phyloP scores from a whole-genome alignment of 139 green algal species.

The Trebouxia sp. region DNA sequence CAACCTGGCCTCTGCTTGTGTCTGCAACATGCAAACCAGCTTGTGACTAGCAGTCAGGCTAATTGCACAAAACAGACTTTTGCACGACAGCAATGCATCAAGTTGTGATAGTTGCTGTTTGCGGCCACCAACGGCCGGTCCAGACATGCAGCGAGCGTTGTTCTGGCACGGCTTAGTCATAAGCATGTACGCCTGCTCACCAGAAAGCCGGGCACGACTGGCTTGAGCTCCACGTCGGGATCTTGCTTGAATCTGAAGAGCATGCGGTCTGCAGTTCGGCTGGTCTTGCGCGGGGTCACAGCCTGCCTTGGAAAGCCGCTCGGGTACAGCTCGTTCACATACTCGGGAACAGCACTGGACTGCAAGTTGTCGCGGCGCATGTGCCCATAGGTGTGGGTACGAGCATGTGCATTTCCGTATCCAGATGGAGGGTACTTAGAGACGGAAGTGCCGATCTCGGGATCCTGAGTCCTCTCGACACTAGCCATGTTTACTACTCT shows the following conservation, averaged over 20 bases:
- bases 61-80: too few relatives aligned
- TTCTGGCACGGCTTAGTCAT: constrained; percentile 3
- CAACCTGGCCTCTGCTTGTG: background rate
- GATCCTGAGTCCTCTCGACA: background rate
- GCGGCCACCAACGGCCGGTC: too few relatives aligned
- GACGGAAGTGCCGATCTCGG: background rate
- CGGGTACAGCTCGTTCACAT: background rate
- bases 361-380: constrained; percentile 1
- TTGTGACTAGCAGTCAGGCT: too few relatives aligned
- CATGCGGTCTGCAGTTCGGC: constrained; percentile 8
- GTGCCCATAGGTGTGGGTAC: background rate
- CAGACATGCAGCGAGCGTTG: background rate
- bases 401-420: constrained; percentile 1
- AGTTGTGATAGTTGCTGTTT: too few relatives aligned
- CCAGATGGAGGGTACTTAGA: constrained; percentile 15
- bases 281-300: background rate
- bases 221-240: constrained; percentile 11
- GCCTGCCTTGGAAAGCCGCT: constrained; percentile 1
- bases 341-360: background rate
- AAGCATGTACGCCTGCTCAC: background rate
- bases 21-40: constrained; percentile 7
- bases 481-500: background rate
- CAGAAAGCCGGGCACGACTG: background rate
- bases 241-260: background rate
- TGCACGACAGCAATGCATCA: too few relatives aligned